A percentile compares a stretch with the other conserved stretches of the same genome.
Evolutionary conservation across 176 grass and related monocot genomes (phyloP).

Genomic region (Phyllostachys edulis): DNA sequence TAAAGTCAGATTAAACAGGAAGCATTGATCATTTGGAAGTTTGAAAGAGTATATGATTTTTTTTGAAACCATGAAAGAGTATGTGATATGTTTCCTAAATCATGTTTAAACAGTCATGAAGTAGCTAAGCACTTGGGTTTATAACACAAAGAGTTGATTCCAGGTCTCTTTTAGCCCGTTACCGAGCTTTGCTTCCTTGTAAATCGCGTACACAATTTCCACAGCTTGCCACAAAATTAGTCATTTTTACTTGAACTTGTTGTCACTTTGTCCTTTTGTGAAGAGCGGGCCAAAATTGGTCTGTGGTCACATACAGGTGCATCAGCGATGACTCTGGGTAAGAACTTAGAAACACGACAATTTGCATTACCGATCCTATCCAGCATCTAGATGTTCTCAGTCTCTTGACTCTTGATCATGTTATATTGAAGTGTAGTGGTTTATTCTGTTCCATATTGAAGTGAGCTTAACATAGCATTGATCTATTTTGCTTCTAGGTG

Average conservation of each 20-base stretch:
- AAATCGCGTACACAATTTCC: neutral
- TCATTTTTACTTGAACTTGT: neutral
- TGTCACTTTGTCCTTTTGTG: neutral
- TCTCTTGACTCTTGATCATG: conserved; percentile 19
- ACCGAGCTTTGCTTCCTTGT: neutral
- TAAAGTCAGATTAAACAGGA: neutral
- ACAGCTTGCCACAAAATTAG: neutral
- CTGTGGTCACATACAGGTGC: neutral
- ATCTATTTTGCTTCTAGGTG: conserved; percentile 55
- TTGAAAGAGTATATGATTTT: neutral
- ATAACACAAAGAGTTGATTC: neutral
- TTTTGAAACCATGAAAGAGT: neutral
- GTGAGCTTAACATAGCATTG: conserved; percentile 19
- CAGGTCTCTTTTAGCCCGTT: neutral
- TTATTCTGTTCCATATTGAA: neutral
- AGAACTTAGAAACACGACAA: neutral
- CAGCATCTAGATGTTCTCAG: neutral
- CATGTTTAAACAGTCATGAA: neutral
- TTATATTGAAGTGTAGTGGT: conserved; percentile 15
- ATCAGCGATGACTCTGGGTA: neutral
- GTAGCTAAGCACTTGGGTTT: neutral
- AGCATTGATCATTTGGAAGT: conserved; percentile 5
- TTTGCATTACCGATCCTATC: neutral
- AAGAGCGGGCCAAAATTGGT: neutral
- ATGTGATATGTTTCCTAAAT: neutral